Evolutionary conservation across 2,329 filamentous ascomycete genomes (phyloP).

Genomic region (Colletotrichum caudatum): DNA sequence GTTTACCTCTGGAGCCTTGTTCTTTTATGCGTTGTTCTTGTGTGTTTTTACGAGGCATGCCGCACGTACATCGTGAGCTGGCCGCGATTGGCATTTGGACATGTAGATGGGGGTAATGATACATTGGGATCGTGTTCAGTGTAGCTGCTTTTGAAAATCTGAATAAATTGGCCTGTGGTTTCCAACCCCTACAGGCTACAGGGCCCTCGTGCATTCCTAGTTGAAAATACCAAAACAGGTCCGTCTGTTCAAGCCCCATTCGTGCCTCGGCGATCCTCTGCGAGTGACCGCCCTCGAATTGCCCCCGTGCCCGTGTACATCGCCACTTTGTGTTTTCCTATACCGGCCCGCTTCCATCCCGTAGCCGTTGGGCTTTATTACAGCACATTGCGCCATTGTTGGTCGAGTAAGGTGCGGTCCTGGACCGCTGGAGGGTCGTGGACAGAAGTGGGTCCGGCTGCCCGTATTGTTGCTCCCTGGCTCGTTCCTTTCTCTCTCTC

Average conservation of each 20-base stretch:
- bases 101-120: conserved; percentile 36
- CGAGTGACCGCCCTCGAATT: neutral
- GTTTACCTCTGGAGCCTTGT: neutral
- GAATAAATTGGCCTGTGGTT: conserved; percentile 21
- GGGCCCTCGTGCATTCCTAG: conserved; percentile 35
- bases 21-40: neutral
- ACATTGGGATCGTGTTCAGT: conserved; percentile 13
- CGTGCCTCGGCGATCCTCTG: neutral
- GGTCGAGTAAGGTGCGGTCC: neutral
- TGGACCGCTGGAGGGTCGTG: too few relatives aligned
- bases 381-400: neutral
- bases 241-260: conserved; percentile 7
- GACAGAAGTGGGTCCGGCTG: neutral
- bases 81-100: conserved; percentile 29
- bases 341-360: neutral
- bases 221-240: conserved; percentile 1
- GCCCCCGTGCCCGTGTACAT: conserved; percentile 3
- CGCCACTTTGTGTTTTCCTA: neutral
- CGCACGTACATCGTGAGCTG: conserved; percentile 22
- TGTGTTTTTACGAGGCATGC: conserved; percentile 8
- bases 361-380: neutral
- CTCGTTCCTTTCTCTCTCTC: neutral
- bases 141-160: neutral
- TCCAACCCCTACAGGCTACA: conserved; percentile 16
- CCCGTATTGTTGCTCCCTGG: neutral